Conservation (phyloP, 139 green algal species). For the Medakamo hakoo region DNA sequence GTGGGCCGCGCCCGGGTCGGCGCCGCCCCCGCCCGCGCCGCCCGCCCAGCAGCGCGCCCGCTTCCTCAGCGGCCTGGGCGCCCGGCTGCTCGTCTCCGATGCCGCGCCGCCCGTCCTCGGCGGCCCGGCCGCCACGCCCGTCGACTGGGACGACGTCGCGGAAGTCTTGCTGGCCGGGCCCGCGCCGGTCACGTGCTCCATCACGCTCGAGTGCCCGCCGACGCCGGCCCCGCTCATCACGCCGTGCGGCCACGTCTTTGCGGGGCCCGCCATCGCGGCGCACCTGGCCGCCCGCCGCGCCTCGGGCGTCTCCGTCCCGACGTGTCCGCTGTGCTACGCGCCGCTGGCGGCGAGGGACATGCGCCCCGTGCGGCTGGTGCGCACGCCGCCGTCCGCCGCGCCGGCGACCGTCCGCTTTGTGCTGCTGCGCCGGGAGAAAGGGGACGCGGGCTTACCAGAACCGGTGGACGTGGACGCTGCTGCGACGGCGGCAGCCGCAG, state of each 20-base stretch:
- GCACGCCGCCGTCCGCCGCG: constrained; percentile 3
- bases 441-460: not conserved
- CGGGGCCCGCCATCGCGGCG: constrained; percentile 53
- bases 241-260: constrained; percentile 63
- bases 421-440: not conserved
- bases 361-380: constrained; percentile 23
- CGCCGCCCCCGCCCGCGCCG: no score
- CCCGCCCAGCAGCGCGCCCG: not conserved
- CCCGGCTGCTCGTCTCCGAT: not conserved
- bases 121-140: no score
- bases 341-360: constrained; percentile 45
- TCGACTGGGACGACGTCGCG: not conserved
- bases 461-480: not conserved
- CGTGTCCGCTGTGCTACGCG: constrained; percentile 51
- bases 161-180: not conserved
- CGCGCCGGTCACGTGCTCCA: not conserved
- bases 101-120: not conserved
- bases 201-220: constrained; percentile 1
- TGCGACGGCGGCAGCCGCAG: not conserved
- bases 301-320: constrained; percentile 8
- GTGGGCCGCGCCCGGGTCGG: no score
- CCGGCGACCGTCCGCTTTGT: not conserved
- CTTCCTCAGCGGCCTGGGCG: not conserved
- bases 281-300: constrained; percentile 29
- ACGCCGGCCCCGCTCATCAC: constrained; percentile 46